Conservation (phyloP, 805 yeast species). For the Priceomyces melissophilus region DNA sequence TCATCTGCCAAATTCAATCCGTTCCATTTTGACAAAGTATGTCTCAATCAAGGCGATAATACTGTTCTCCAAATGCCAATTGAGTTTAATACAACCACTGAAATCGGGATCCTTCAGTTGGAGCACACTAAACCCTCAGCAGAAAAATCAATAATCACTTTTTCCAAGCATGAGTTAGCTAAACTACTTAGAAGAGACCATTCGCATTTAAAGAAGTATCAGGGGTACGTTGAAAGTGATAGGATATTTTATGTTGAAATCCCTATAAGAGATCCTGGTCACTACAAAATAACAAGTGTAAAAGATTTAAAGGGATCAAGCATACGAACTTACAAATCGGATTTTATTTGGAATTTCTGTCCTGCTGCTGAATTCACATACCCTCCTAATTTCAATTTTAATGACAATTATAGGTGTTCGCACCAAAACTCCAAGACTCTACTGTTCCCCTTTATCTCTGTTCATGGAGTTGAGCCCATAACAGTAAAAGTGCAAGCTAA, state of each 20-base stretch:
- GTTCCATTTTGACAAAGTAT: conserved; percentile 53
- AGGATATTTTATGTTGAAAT: conserved; percentile 58
- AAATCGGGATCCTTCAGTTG: conserved; percentile 64
- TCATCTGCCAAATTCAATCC: conserved; percentile 85
- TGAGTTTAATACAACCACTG: conserved; percentile 74
- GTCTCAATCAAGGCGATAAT: conserved; percentile 45
- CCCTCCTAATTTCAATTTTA: conserved; percentile 21
- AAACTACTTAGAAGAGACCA: conserved; percentile 29
- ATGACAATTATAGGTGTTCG: conserved; percentile 53
- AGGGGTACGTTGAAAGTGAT: conserved; percentile 26
- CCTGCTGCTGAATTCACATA: conserved; percentile 62
- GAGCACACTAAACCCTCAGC: conserved; percentile 57
- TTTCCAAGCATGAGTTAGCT: conserved; percentile 54
- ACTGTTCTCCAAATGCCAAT: conserved; percentile 54
- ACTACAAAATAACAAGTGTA: conserved; percentile 68
- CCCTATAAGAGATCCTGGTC: conserved; percentile 68
- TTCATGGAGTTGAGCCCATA: conserved; percentile 75
- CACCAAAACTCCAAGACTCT: conserved; percentile 43
- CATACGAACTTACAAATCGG: conserved; percentile 58
- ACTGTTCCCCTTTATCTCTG: conserved; percentile 44
- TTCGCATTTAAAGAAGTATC: conserved; percentile 24
- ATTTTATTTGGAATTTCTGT: conserved; percentile 67
- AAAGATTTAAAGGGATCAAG: conserved; percentile 60
- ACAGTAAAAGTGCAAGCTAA: conserved; percentile 22
- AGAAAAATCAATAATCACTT: conserved; percentile 46